Evolutionary conservation across 805 yeast genomes (phyloP), one percentile per base, ranked within the genome.

Genomic region (Candida endomychidarum): DNA sequence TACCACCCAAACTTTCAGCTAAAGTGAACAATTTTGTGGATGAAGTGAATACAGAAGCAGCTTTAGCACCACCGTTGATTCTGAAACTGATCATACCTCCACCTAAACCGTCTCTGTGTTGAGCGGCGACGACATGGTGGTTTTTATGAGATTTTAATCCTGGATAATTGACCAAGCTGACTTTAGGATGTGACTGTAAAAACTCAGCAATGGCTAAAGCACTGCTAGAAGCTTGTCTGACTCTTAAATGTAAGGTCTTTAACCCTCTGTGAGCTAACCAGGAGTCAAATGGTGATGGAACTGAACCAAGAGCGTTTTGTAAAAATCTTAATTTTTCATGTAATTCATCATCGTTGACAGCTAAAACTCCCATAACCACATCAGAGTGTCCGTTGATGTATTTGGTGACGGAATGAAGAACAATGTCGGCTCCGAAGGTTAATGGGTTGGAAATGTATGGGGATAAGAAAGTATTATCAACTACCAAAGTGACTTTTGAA

Each of bases 251-350:
- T 57, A 86, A 72, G 29, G 96, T 87, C 75, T 85, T 87, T 58
- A 87, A 74, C 58, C 96, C 96, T 62, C 96, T 77, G 74, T 86
- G 96, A 41, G 95, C 90, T 62, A 86, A 80, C 95, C 95, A 87
- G 29, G 88, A 77, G 67, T 88, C 96, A 61, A 87, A 88, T 39
- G 96, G 86, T 15, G 95, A 85, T 49, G 95, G 95, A 48, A 87
- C 77, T 19, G 95, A 88, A 47, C 96, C 96, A 54, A 85, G 72
- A 49, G 95, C 95, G 55, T 86, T 86, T 65, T 87, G 95, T 63
- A 86, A 73, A 71, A 85, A 86, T 46, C 85, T 74, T 64, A 81
- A 74, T 56, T 72, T 70, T 52, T 80, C 80, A 65, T 78, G 78
- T 53, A 84, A 65, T 37, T 57, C 70, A 41, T 75, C 80, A 52